Evolutionary conservation across 306 rosid genomes (phyloP).

Genomic region (Citrullus mucosospermus): DNA sequence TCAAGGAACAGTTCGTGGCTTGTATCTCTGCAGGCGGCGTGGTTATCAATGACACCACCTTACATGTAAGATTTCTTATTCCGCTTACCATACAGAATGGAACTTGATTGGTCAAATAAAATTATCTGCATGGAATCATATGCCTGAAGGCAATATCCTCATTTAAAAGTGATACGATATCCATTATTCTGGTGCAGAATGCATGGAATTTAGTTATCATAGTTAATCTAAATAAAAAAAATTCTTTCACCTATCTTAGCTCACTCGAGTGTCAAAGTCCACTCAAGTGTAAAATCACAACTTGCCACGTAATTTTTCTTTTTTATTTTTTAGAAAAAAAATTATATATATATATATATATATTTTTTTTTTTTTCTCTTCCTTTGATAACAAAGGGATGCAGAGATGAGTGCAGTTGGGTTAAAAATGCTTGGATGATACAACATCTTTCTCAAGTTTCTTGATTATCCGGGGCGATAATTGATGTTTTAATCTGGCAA

Average conservation of each 20-base stretch:
- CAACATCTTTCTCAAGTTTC: background rate
- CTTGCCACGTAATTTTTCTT: too few relatives aligned
- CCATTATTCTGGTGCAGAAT: background rate
- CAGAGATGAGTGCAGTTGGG: background rate
- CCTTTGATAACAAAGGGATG: too few relatives aligned
- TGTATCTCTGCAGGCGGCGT: constrained; percentile 82
- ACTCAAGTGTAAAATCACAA: too few relatives aligned
- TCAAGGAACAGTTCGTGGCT: constrained; percentile 61
- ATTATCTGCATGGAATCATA: background rate
- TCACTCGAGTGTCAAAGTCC: too few relatives aligned
- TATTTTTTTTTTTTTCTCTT: too few relatives aligned
- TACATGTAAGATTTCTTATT: constrained; percentile 46
- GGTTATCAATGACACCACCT: constrained; percentile 62
- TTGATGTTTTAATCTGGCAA: background rate
- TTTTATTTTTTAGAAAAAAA: too few relatives aligned
- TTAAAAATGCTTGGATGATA: background rate
- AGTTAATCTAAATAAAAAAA: background rate
- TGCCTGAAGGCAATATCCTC: background rate
- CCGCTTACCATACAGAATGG: background rate
- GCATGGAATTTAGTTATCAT: background rate
- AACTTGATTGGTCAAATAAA: background rate
- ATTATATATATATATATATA: too few relatives aligned
- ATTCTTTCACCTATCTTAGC: too few relatives aligned
- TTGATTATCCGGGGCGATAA: background rate
- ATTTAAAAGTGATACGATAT: background rate